phyloP scores from a whole-genome alignment of 2,329 filamentous ascomycete species.

The Paramyrothecium sp. region DNA sequence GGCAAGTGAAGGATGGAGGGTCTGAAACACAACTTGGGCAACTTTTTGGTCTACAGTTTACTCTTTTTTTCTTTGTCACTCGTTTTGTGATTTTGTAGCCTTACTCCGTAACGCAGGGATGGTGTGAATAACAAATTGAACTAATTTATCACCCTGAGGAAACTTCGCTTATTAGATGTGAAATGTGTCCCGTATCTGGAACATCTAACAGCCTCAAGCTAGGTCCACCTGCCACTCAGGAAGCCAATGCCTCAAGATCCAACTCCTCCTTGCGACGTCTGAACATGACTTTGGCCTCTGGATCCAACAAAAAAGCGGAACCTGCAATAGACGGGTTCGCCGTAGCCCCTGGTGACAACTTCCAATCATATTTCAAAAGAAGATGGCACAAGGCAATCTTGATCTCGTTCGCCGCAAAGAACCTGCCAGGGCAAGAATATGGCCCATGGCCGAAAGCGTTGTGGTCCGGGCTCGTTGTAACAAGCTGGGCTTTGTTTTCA shows the following conservation, averaged over 20 bases:
- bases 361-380: conserved; percentile 25
- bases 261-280: not conserved
- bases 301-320: not conserved
- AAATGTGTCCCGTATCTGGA: too few relatives aligned
- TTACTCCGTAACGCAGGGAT: too few relatives aligned
- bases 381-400: conserved; percentile 30
- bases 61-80: too few relatives aligned
- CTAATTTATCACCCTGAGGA: too few relatives aligned
- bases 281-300: not conserved
- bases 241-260: not conserved
- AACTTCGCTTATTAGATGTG: too few relatives aligned
- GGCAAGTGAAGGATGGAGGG: too few relatives aligned
- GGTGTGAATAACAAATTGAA: too few relatives aligned
- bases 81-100: too few relatives aligned
- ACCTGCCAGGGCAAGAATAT: conserved; percentile 40
- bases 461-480: conserved; percentile 27
- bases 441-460: conserved; percentile 37
- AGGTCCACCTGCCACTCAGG: too few relatives aligned
- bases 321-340: not conserved
- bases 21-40: too few relatives aligned
- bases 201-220: too few relatives aligned
- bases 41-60: too few relatives aligned
- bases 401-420: conserved; percentile 39
- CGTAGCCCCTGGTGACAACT: not conserved
- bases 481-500: conserved; percentile 27